Evolutionary conservation across 495 filamentous ascomycete species (phyloP), one percentile per base, ranked within the genome.

Genomic region (Daldinia caldariorum): DNA sequence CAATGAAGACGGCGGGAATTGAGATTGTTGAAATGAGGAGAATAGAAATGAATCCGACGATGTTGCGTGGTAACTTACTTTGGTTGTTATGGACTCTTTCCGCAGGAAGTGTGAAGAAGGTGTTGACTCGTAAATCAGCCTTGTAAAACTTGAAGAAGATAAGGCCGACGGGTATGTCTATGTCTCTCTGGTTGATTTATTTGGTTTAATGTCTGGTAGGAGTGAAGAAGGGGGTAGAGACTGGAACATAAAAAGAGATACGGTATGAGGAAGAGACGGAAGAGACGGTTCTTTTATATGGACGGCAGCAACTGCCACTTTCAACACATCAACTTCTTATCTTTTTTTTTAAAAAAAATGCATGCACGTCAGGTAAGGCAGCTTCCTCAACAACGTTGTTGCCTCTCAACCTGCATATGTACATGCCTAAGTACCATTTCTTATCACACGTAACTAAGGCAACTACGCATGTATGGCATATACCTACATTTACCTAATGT

Each of bases 11-110:
- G 6, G 18, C 32, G n/a, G 2, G 16, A 37, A 56, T 20, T 37
- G 53, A 37, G 32, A 18, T 18, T 5, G 18, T 4, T 35, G 13
- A 37, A 56, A 35, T 7, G n/a, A 16, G 26, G 18, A 35, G 16
- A 6, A 4, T 20, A 14, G 7, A 56, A 37, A 56, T 1, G 14
- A 56, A 56, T 26, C 31, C 16, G 18, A 16, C 31, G 53, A 56
- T 56, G 22, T 6, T 39, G 26, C 63, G 54, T 51, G 43, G 66
- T 31, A 26, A 64, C 66, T 69, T 55, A 69, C 67, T 39, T 35
- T 32, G 5, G 43, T n/a, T 49, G 31, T 7, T 20, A 14, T 47
- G 39, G 16, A 63, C 51, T 64, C 67, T 64, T 69, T 63, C 60
- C 47, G 18, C 26, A 6, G 41, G 38, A 54, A 31, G 38, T 16